phyloP scores from a whole-genome alignment of 345 rosid genomes.

The Bruguiera parviflora region DNA sequence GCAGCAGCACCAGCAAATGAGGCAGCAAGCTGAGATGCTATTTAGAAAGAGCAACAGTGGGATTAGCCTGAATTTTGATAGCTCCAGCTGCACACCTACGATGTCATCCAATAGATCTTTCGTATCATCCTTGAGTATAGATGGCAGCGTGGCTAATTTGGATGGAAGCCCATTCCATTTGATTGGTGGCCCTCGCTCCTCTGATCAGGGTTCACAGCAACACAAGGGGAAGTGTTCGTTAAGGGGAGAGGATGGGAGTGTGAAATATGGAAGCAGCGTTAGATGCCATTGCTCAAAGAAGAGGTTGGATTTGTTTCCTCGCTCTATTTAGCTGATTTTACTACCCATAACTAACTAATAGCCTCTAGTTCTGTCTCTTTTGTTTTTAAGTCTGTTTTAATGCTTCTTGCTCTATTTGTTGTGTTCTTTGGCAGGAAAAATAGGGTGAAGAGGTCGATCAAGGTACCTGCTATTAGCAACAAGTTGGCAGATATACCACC shows the following conservation, averaged over 20 bases:
- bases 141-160: slow-evolving; percentile 63
- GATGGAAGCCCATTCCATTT: slow-evolving; percentile 56
- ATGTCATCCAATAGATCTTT: slow-evolving; percentile 71
- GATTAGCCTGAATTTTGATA: slow-evolving; percentile 64
- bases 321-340: not conserved
- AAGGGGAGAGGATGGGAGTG: slow-evolving; percentile 66
- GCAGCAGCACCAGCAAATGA: slow-evolving; percentile 46
- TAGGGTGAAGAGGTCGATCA: slow-evolving; percentile 68
- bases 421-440: slow-evolving; percentile 50
- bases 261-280: slow-evolving; percentile 58
- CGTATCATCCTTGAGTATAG: slow-evolving; percentile 70
- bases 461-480: slow-evolving; percentile 78
- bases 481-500: slow-evolving; percentile 86
- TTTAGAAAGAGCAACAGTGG: slow-evolving; percentile 58
- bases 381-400: not conserved
- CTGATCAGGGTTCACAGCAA: slow-evolving; percentile 62
- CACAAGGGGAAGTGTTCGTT: slow-evolving; percentile 62
- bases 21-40: slow-evolving; percentile 76
- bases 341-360: not conserved
- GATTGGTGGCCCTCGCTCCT: slow-evolving; percentile 50
- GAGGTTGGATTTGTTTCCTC: slow-evolving; percentile 38
- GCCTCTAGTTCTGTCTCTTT: not conserved
- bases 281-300: slow-evolving; percentile 82
- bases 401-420: slow-evolving; percentile 13
- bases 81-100: slow-evolving; percentile 74